Evolutionary conservation across 768 basidiomycete species (phyloP), one percentile per base, ranked within the genome.

Genomic region (Tremella fuciformis): DNA sequence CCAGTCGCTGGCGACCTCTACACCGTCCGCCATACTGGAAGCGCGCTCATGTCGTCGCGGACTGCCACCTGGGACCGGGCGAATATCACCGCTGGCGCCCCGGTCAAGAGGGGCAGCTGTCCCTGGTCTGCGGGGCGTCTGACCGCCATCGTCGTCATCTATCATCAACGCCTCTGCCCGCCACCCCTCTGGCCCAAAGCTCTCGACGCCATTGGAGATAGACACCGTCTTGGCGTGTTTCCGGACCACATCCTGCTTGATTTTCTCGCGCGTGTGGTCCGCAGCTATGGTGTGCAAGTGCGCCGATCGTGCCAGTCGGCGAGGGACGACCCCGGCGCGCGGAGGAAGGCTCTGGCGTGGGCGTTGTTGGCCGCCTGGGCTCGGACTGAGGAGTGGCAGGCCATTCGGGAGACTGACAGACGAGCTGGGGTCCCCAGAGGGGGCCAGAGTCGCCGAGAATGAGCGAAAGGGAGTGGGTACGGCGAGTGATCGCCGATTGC

Each of bases 231-330:
- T 34, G 29, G 29, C 29, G 11, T 34, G 29, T 34, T 34, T 34
- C 11, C 29, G 29, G 6, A 34, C 29, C 29, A 34, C 29, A 34
- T 34, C 29, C 29, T 34, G 29, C 29, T 34, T 34, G 29, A 34
- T 34, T 11, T 34, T 34, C 29, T 34, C 29, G 29, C 29, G 46
- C 49, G 59, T 53, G 2, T 53, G 53, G 40, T 64, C 59, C 2
- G 56, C 57, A 46, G 70, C 70, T n/a, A 75, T 54, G 1, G 71
- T 69, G 51, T 76, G 75, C 37, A 76, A 56, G 65, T 76, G 75
- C 2, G 72, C 67, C 46, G 62, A 67, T n/a, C 67, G 55, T 8
- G 70, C 72, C 9, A 74, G 26, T 15, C 57, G 57, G 1, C 53
- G 57, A 53, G 58, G 37, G 3, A 34, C 46, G 9, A 24, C 41